phyloP scores from a whole-genome alignment of 176 grass and related monocot species.

The Canna indica region DNA sequence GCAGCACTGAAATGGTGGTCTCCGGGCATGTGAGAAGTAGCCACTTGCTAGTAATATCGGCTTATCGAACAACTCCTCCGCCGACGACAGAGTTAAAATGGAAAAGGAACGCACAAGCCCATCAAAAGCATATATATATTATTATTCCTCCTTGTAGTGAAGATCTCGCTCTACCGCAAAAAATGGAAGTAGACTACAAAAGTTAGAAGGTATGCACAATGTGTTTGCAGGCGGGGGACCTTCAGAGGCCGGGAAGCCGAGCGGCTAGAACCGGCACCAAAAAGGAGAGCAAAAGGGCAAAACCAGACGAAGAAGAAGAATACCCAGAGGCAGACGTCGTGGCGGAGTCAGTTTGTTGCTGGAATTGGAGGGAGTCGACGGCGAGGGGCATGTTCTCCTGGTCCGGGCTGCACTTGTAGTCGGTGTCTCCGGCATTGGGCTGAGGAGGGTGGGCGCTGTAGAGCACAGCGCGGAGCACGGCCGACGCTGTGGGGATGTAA shows the following conservation, averaged over 20 bases:
- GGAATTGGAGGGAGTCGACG: constrained; percentile 93
- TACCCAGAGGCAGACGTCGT: not conserved
- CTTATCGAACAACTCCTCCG: no score
- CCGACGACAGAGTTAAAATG: no score
- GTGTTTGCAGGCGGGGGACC: not conserved
- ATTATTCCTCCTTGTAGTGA: no score
- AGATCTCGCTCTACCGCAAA: no score
- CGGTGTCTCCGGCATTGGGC: constrained; percentile 16
- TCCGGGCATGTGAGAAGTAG: no score
- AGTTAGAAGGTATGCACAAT: not conserved
- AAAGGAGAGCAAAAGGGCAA: not conserved
- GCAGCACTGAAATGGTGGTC: no score
- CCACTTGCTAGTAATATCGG: no score
- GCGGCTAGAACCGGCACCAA: not conserved
- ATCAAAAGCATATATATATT: no score
- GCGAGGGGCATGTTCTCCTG: constrained; percentile 97
- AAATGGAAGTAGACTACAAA: no score
- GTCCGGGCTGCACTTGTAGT: constrained; percentile 68
- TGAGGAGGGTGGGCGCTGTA: constrained; percentile 57
- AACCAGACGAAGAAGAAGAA: not conserved
- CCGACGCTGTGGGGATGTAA: constrained; percentile 94
- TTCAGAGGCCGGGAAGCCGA: not conserved
- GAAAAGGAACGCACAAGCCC: no score
- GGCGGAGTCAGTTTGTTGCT: constrained; percentile 31
- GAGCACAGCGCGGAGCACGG: constrained; percentile 86